Evolutionary conservation across 2,329 filamentous ascomycete species (phyloP).

Genomic region (Verticillium klebahnii): DNA sequence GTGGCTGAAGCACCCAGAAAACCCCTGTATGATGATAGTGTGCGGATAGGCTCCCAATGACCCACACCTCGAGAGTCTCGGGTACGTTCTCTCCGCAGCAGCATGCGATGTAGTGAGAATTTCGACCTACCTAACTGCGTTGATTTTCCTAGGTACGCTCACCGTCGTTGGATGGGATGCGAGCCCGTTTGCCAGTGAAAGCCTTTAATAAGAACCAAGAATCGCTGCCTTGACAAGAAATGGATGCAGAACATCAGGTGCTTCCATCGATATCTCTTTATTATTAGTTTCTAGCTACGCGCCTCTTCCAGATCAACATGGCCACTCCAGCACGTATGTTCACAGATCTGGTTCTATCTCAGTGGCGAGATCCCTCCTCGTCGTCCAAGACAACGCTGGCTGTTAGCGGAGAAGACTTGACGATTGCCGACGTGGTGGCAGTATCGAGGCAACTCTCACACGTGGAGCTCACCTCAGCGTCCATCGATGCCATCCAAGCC

Average conservation of each 20-base stretch:
- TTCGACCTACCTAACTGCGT: too few species aligned
- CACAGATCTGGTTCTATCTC: background rate
- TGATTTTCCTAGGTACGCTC: background rate
- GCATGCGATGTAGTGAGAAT: background rate
- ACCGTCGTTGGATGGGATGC: background rate
- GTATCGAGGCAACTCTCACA: constrained; percentile 1
- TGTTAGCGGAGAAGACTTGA: background rate
- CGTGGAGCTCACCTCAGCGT: background rate
- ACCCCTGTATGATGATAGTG: background rate
- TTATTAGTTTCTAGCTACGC: background rate
- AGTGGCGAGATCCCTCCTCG: background rate
- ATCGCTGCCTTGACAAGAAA: background rate
- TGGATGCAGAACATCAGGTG: background rate
- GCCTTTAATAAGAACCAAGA: background rate
- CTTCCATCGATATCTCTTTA: background rate
- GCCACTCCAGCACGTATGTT: background rate
- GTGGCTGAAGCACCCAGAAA: background rate
- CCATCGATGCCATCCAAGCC: background rate
- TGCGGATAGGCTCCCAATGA: background rate
- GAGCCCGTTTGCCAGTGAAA: background rate
- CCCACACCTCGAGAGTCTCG: background rate
- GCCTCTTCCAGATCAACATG: background rate
- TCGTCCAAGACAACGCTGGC: background rate
- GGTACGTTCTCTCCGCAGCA: background rate
- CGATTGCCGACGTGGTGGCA: constrained; percentile 1